Evolutionary conservation across 164 flowering plant species (phyloP).

Genomic region (Dillenia turbinata): DNA sequence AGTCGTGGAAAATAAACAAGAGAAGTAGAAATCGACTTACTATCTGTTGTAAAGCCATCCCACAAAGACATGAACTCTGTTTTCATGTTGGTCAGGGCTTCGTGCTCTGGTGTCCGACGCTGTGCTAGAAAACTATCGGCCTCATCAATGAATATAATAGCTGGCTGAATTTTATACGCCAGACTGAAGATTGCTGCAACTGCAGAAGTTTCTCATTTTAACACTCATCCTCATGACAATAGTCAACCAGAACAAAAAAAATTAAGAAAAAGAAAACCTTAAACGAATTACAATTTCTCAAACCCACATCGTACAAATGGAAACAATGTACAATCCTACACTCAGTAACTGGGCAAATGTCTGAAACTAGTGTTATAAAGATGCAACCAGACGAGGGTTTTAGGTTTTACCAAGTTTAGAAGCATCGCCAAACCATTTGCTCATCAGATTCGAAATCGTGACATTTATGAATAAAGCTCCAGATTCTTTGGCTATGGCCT

Average conservation of each 20-base stretch:
- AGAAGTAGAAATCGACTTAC: slow-evolving; percentile 34
- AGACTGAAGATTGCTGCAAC: slow-evolving; percentile 75
- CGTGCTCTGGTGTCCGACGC: slow-evolving; percentile 60
- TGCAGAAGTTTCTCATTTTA: slow-evolving; percentile 26
- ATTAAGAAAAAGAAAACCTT: background rate
- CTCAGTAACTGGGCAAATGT: too few species aligned
- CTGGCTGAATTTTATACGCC: slow-evolving; percentile 81
- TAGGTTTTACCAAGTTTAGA: slow-evolving; percentile 56
- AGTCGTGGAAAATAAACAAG: background rate
- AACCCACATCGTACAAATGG: too few species aligned
- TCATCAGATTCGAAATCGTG: slow-evolving; percentile 64
- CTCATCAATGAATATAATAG: slow-evolving; percentile 82
- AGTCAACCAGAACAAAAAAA: background rate
- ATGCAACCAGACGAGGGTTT: too few species aligned
- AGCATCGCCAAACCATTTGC: slow-evolving; percentile 87
- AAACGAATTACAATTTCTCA: too few species aligned
- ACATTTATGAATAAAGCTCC: slow-evolving; percentile 75
- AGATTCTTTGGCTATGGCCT: slow-evolving; percentile 77
- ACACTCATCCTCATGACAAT: background rate
- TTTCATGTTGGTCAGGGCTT: slow-evolving; percentile 63
- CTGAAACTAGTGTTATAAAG: too few species aligned
- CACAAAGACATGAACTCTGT: slow-evolving; percentile 86
- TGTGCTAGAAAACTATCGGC: slow-evolving; percentile 77
- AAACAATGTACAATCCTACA: too few species aligned
- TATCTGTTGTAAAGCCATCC: slow-evolving; percentile 86